A percentile compares a stretch with the other conserved stretches of the same genome.
phyloP scores from a whole-genome alignment of 2,329 filamentous ascomycete genomes.

The Sporothrix pseudoabietina region DNA sequence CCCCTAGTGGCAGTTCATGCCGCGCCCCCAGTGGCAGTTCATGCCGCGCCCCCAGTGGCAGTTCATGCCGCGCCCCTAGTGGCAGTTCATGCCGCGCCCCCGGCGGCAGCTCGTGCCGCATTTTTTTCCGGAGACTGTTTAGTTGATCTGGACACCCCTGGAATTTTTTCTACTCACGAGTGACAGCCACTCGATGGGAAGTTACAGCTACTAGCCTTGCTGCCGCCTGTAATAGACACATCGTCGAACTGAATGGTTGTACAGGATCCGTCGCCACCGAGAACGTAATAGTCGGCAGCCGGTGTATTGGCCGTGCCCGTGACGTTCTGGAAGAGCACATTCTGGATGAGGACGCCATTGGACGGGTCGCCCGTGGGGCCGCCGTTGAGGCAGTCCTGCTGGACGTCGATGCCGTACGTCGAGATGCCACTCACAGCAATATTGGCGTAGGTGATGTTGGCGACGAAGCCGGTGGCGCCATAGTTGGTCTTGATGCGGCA shows the following conservation, averaged over 20 bases:
- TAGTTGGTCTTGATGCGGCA: constrained; percentile 14
- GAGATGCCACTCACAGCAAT: background rate
- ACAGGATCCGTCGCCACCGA: background rate
- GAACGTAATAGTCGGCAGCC: background rate
- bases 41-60: background rate
- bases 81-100: background rate
- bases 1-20: too few species aligned
- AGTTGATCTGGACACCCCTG: background rate
- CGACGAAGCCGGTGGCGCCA: background rate
- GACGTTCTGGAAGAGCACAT: constrained; percentile 6
- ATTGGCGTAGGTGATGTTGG: background rate
- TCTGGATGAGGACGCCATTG: constrained; percentile 7
- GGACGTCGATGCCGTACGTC: background rate
- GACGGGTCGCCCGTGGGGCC: background rate
- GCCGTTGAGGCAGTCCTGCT: constrained; percentile 20
- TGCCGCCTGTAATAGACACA: background rate
- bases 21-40: background rate
- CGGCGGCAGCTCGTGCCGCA: background rate
- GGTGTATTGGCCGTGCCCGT: background rate
- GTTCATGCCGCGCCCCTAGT: background rate
- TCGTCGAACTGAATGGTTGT: background rate
- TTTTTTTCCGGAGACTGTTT: background rate
- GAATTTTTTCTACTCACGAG: background rate
- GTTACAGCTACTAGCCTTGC: background rate
- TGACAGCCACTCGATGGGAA: background rate